These are phyloP conservation scores for Areca catechu DNA, from an alignment of 176 grass and related monocot species.

Conservation along the genomic window DNA sequence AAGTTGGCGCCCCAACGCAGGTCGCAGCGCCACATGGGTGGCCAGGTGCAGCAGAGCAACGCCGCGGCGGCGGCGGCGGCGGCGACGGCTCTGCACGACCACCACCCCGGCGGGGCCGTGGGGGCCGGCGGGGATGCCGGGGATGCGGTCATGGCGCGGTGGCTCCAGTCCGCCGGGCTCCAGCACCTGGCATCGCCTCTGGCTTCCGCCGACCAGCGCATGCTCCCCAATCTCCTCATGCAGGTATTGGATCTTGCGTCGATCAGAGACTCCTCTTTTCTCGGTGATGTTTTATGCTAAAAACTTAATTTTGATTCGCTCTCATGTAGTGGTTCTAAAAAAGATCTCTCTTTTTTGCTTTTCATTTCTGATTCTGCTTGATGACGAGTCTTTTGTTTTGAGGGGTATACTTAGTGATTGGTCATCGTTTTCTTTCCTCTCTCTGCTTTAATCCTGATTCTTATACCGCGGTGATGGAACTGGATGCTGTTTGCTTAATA, in stretches of 20 bases:
- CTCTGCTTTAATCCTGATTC: too few species aligned
- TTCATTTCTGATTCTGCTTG: too few species aligned
- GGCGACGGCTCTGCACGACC: slow-evolving; percentile 45
- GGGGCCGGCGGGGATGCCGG: slow-evolving; percentile 46
- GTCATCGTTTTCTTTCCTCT: too few species aligned
- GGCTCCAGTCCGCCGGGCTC: slow-evolving; percentile 91
- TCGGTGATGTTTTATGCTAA: too few species aligned
- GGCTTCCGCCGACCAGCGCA: slow-evolving; percentile 15
- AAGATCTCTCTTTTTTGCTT: too few species aligned
- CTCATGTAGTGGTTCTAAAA: too few species aligned
- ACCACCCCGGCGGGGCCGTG: slow-evolving; percentile 19
- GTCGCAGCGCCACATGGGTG: slow-evolving; percentile 71
- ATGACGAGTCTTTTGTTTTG: too few species aligned
- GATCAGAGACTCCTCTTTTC: too few species aligned
- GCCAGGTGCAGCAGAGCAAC: slow-evolving; percentile 17
- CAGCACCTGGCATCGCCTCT: slow-evolving; percentile 66
- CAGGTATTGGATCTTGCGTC: slow-evolving; percentile 35
- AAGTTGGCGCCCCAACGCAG: slow-evolving; percentile 98
- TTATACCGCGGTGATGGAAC: too few species aligned
- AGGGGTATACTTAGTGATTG: too few species aligned
- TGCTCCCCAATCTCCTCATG: slow-evolving; percentile 79
- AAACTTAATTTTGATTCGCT: too few species aligned
- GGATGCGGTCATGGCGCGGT: slow-evolving; percentile 91
- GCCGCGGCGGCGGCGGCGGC: slow-evolving; percentile 65
- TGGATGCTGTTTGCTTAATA: too few species aligned